Evolutionary conservation across 768 basidiomycete species (phyloP), one percentile per base, ranked within the genome.

Genomic region (Pulveroboletus sp.): DNA sequence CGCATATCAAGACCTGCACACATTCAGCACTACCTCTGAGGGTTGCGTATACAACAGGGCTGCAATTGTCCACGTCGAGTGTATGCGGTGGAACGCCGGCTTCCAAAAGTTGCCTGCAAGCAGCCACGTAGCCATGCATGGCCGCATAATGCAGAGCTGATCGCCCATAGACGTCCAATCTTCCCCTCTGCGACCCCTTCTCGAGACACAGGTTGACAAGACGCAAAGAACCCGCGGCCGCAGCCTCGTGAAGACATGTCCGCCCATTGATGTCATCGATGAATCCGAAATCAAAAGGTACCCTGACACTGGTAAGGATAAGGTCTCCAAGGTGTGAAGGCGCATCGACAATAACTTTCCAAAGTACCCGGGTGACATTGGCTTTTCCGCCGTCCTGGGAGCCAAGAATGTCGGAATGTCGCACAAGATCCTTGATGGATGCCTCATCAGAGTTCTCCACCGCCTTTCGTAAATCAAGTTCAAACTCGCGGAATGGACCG

Each of bases 251-350:
- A 18, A 98, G 78, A 57, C 90, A 92, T 4, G 89, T 94, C 32
- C 96, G 82, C 37, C 88, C 90, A 65, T 97, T 98, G 73, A 99
- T 99, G 58, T 97, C 93, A 64, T 98, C 96, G 41, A 97, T 77
- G 63, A 92, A 97, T 41, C 77, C 75, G 65, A 92, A 98, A 68
- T 97, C 90, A 64, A 97, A 91, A 0, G 85, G 82, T 13, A 70
- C 72, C 24, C 75, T 73, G 17, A 86, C 69, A 14, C 85, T 81
- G 30, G 82, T 71, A 27, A 93, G 71, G 40, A 93, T 86, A 43
- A 91, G 71, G 60, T 91, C 84, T 17, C 79, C 84, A 38, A 89
- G 72, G n/a, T 80, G 78, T 3, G 74, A 67, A 40, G 85, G 83
- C 8, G 92, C 89, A 54, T 90, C 87, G 44, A 93, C 81, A 51